Conservation (phyloP, 1,284 basidiomycete species). For the Hymenochaete sp. region DNA sequence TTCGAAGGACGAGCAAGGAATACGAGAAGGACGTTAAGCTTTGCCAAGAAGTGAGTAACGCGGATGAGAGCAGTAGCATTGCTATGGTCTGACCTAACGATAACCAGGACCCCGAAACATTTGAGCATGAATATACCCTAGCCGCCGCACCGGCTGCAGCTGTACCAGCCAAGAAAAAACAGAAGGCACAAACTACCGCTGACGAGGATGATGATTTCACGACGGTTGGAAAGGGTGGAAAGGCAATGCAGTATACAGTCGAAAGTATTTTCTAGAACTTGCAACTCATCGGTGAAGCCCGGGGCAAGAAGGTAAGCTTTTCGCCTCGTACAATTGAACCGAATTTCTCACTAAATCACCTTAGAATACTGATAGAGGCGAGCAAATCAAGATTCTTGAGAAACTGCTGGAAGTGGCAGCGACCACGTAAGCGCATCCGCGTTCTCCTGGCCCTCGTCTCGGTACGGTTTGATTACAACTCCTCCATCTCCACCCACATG, state of each 20-base stretch:
- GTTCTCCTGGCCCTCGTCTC: constrained; percentile 92
- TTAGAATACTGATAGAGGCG: constrained; percentile 93
- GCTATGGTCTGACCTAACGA: too few relatives aligned
- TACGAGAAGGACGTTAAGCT: constrained; percentile 75
- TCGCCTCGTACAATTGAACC: too few relatives aligned
- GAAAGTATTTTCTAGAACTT: constrained; percentile 94
- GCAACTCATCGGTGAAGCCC: constrained; percentile 85
- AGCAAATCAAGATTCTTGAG: constrained; percentile 89
- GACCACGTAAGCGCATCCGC: constrained; percentile 88
- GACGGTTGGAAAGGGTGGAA: constrained; percentile 88
- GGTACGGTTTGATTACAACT: constrained; percentile 95
- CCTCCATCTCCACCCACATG: constrained; percentile 81
- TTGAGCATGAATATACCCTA: constrained; percentile 67
- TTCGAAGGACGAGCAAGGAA: constrained; percentile 89
- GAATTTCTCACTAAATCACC: constrained; percentile 13
- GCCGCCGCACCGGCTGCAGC: constrained; percentile 42
- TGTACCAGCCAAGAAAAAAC: constrained; percentile 31
- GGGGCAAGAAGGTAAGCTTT: constrained; percentile 81
- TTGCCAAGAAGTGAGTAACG: constrained; percentile 65
- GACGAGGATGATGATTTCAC: constrained; percentile 71
- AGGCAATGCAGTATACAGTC: constrained; percentile 73
- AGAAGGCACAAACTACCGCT: constrained; percentile 26
- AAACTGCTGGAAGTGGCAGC: constrained; percentile 82
- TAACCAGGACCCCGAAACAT: constrained; percentile 77
- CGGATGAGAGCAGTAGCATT: too few relatives aligned